phyloP scores from a whole-genome alignment of 2,329 filamentous ascomycete species.

The Leptographium procerum region DNA sequence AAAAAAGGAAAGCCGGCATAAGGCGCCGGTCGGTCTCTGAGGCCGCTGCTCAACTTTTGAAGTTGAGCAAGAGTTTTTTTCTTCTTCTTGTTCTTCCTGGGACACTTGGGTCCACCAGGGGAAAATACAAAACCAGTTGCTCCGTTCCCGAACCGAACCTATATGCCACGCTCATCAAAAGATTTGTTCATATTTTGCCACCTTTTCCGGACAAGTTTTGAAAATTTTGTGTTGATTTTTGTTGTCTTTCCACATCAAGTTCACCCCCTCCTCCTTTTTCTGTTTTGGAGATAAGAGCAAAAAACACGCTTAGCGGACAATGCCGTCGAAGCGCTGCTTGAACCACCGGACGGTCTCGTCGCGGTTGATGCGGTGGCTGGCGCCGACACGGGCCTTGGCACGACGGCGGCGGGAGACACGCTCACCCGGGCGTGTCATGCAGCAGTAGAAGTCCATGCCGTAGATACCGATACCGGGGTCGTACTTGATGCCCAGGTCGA shows the following conservation, averaged over 20 bases:
- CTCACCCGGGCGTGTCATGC: conserved; percentile 99
- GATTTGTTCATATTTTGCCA: background rate
- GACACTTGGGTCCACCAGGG: background rate
- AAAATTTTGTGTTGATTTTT: background rate
- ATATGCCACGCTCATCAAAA: conserved; percentile 10
- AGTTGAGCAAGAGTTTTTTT: conserved; percentile 33
- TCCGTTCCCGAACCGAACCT: conserved; percentile 25
- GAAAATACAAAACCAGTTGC: conserved; percentile 21
- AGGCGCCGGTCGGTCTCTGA: conserved; percentile 60
- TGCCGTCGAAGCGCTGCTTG: conserved; percentile 85
- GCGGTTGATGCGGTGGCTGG: conserved; percentile 86
- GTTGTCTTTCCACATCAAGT: background rate
- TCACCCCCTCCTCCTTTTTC: conserved; percentile 13
- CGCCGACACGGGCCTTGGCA: conserved; percentile 74
- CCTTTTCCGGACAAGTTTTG: background rate
- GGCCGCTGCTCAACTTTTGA: conserved; percentile 55
- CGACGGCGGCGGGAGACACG: conserved; percentile 93
- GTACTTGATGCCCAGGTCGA: conserved; percentile 99
- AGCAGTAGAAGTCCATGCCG: conserved; percentile 99
- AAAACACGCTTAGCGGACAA: conserved; percentile 75
- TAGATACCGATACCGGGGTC: conserved; percentile 97
- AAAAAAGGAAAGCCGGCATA: conserved; percentile 46
- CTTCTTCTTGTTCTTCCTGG: conserved; percentile 17
- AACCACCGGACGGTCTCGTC: conserved; percentile 97
- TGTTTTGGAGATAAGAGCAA: conserved; percentile 6